Percentiles rank a stretch among this genome's conserved stretches.
Conservation (phyloP, 306 rosid species). For the Acacia melanoxylon region DNA sequence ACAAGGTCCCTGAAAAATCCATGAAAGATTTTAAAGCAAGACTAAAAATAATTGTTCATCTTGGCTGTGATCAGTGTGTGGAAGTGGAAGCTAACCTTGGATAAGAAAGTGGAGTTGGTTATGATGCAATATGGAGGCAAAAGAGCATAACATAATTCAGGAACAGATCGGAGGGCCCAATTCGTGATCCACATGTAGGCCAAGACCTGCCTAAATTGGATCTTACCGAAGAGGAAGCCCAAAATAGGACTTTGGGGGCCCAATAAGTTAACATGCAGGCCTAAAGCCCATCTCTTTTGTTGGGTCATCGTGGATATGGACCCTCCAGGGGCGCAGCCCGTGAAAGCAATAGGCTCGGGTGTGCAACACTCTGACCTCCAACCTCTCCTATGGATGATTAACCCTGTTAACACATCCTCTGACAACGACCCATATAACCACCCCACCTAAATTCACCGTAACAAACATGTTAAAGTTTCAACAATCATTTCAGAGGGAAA, state of each 20-base stretch:
- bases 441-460: conserved; percentile 24
- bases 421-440: conserved; percentile 52
- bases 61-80: not conserved
- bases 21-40: not conserved
- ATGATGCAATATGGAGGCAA: conserved; percentile 61
- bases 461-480: not conserved
- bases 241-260: conserved; percentile 53
- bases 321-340: conserved; percentile 57
- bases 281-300: conserved; percentile 63
- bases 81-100: conserved; percentile 43
- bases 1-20: conserved; percentile 36
- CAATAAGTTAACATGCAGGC: conserved; percentile 48
- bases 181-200: conserved; percentile 34
- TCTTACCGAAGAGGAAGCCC: conserved; percentile 44
- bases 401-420: conserved; percentile 65
- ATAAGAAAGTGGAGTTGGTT: conserved; percentile 60
- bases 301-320: conserved; percentile 48
- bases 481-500: not conserved
- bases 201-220: conserved; percentile 54
- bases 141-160: conserved; percentile 51
- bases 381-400: conserved; percentile 53
- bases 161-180: conserved; percentile 45
- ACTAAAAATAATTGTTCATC: not conserved
- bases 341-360: conserved; percentile 50
- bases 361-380: conserved; percentile 55